These are phyloP conservation scores for Alisma plantagoaquatica DNA, from an alignment of 106 monocot species.

Conservation along the genomic window DNA sequence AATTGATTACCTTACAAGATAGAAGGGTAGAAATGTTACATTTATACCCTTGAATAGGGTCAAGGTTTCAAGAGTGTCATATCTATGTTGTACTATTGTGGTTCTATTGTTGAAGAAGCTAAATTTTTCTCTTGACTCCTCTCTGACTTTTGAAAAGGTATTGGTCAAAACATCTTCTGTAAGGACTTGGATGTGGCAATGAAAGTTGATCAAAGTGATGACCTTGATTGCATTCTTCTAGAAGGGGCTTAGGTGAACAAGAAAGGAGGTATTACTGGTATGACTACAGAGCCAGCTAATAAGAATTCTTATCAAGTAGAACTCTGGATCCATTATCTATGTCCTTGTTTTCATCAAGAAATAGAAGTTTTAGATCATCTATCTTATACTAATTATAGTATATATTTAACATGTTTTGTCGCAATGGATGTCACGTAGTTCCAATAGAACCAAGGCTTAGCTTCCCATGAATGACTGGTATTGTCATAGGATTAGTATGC, in stretches of 20 bases:
- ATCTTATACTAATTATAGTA: no score
- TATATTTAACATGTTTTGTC: no score
- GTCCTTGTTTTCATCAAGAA: no score
- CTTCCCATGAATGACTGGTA: no score
- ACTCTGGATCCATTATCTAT: no score
- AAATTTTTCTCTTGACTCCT: conserved; percentile 44
- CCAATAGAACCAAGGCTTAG: no score
- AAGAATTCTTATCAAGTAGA: no score
- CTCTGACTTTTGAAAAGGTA: conserved; percentile 83
- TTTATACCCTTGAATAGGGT: conserved; percentile 95
- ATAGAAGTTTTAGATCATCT: no score
- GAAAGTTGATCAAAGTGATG: conserved; percentile 62
- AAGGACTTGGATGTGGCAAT: conserved; percentile 91
- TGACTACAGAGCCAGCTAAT: no score
- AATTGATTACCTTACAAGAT: conserved; percentile 66
- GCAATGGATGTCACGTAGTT: no score
- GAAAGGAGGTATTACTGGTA: conserved; percentile 99
- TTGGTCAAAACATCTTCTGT: conserved; percentile 92
- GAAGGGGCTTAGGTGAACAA: conserved; percentile 98
- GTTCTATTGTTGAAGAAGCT: conserved; percentile 78
- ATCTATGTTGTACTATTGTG: conserved; percentile 74
- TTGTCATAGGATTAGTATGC: no score
- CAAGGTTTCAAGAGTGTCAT: conserved; percentile 48
- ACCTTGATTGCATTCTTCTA: conserved; percentile 93
- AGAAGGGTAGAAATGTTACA: conserved; percentile 96